Base-by-base conservation (phyloP, 495 filamentous ascomycete genomes). In the Eremomyces bilateralis region DNA sequence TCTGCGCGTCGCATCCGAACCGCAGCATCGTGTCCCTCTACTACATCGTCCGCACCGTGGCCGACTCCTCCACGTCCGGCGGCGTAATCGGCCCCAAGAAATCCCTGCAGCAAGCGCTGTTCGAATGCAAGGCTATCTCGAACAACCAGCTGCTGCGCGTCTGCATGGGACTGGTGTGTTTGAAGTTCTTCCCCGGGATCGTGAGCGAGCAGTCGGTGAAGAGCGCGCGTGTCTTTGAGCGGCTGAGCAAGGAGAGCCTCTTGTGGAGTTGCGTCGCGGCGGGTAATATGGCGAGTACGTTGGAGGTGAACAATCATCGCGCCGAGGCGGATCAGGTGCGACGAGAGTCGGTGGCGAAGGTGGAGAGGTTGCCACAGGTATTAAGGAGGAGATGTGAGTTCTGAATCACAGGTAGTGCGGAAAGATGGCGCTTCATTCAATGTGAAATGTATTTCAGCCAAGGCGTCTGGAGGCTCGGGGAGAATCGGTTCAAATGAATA, bases 131-230 rank as follows among this genome's bases (percentile, higher is more conserved):
- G 3, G 46, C 54, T 5, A 60, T 67, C 20, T 48, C 54, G 33
- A 77, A 80, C 45, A 60, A 54, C 31, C 85, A 88, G 35, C 74
- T 82, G 37, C 64, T 80, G 5, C 76, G 71, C 41, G 80, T 94
- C 41, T 69, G 74, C 3, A 62, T 99, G 27, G 81, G 67, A 41
- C 70, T 90, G 43, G 84, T 95, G 80, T 74, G 76, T 43, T 67
- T 60, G 50, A 67, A 71, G 30, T 82, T 95, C 51, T 95, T 94
- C 58, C 64, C 69, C 18, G 76, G 75, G 20, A 76, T 85, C 10
- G 69, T 93, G 2, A 81, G 80, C 22, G 81, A 82, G 37, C 85
- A 95, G 54, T 78, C 85, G 1, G 71, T 90, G 42, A 94, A 93
- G 59, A 78, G 76, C 41, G 79, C 78, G 0, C 63, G 67, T 29